A percentile compares a stretch with the other conserved stretches of the same genome.
Conservation (phyloP, 176 grass and related monocot species). For the Canna indica region DNA sequence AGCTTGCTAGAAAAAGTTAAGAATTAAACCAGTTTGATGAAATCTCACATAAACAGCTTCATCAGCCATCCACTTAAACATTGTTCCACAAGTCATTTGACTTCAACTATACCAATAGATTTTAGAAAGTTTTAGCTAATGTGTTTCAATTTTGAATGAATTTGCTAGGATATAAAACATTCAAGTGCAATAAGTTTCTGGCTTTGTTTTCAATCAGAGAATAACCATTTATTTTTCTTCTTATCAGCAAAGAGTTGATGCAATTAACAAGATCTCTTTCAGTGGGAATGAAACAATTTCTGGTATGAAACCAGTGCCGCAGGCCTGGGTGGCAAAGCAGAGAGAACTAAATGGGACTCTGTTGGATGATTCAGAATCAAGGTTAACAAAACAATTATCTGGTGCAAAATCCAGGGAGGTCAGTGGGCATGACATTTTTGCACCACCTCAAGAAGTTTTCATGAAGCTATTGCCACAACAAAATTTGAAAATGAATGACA, state of each 20-base stretch:
- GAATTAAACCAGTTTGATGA: too few species aligned
- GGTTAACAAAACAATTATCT: conserved; percentile 55
- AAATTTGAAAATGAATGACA: conserved; percentile 22
- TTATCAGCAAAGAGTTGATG: conserved; percentile 47
- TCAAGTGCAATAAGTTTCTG: background rate
- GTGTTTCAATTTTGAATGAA: too few species aligned
- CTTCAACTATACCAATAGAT: too few species aligned
- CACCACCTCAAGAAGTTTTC: too few species aligned
- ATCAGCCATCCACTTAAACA: background rate
- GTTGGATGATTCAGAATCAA: conserved; percentile 44
- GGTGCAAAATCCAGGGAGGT: conserved; percentile 75
- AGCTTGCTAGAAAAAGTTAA: background rate
- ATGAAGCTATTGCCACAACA: too few species aligned
- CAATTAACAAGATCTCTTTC: conserved; percentile 86
- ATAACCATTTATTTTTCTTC: background rate
- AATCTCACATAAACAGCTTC: too few species aligned
- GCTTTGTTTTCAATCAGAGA: background rate
- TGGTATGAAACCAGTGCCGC: conserved; percentile 51
- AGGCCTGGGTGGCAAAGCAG: conserved; percentile 82
- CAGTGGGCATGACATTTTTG: conserved; percentile 75
- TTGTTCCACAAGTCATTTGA: background rate
- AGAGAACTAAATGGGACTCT: conserved; percentile 67
- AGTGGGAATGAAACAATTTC: conserved; percentile 49
- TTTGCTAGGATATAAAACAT: too few species aligned
- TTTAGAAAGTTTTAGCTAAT: too few species aligned